These are phyloP conservation scores for Turnera subulata DNA, from an alignment of 345 rosid species.

Conservation along the genomic window DNA sequence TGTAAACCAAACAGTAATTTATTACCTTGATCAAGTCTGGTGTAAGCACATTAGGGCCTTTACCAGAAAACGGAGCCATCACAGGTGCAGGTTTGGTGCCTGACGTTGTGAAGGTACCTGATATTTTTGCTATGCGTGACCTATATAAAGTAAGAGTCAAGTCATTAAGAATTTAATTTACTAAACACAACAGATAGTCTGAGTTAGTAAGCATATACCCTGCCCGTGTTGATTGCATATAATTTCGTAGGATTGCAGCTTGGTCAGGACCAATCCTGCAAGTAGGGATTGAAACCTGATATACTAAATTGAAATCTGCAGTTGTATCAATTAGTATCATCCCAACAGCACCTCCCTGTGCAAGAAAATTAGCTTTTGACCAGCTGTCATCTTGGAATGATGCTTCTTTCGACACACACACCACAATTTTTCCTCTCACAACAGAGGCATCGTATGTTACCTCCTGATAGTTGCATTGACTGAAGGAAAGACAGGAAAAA, in stretches of 20 bases:
- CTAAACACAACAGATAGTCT: too few relatives aligned
- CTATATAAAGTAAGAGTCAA: not conserved
- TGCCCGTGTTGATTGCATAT: too few relatives aligned
- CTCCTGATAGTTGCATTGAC: too few relatives aligned
- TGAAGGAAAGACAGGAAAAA: too few relatives aligned
- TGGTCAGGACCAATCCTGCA: too few relatives aligned
- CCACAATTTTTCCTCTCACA: not conserved
- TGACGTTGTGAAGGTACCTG: not conserved
- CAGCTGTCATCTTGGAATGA: not conserved
- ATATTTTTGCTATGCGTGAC: not conserved
- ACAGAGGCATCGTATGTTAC: not conserved
- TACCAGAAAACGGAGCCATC: not conserved
- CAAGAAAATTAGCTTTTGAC: not conserved
- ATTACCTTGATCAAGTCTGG: not conserved
- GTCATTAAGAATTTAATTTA: not conserved
- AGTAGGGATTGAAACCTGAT: too few relatives aligned
- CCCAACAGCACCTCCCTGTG: not conserved
- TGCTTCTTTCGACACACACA: not conserved
- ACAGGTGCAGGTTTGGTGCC: not conserved
- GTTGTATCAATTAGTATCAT: not conserved
- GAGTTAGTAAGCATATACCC: too few relatives aligned
- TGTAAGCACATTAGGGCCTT: not conserved
- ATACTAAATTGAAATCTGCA: too few relatives aligned
- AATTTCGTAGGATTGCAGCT: too few relatives aligned
- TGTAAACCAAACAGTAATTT: too few relatives aligned